phyloP scores from a whole-genome alignment of 805 yeast species.

The Metschnikowia drakensbergensis region DNA sequence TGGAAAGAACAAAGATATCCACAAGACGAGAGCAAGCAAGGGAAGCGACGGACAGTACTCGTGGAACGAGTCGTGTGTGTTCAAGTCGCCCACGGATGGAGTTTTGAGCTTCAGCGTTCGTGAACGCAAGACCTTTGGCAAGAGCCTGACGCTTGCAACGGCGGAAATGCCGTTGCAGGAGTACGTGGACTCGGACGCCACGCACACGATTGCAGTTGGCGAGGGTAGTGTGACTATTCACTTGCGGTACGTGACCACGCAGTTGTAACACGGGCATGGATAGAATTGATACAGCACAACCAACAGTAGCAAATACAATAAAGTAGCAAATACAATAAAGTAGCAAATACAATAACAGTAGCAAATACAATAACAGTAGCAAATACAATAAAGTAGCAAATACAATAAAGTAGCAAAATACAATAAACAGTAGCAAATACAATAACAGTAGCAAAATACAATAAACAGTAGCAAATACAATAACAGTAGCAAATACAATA shows the following conservation, averaged over 20 bases:
- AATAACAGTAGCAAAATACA: too few species aligned
- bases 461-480: too few species aligned
- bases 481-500: too few species aligned
- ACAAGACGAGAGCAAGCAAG: slow-evolving; percentile 60
- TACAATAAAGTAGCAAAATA: too few species aligned
- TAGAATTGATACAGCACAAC: too few species aligned
- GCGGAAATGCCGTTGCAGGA: slow-evolving; percentile 52
- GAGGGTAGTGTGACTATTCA: slow-evolving; percentile 42
- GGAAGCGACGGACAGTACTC: slow-evolving; percentile 40
- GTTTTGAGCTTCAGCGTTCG: slow-evolving; percentile 56
- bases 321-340: too few species aligned
- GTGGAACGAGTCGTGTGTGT: slow-evolving; percentile 64
- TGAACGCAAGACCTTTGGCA: slow-evolving; percentile 70
- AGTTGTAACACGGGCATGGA: slow-evolving; percentile 4
- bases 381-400: too few species aligned
- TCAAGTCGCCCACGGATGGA: slow-evolving; percentile 63
- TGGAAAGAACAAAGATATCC: slow-evolving; percentile 52
- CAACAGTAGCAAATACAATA: too few species aligned
- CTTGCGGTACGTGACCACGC: slow-evolving; percentile 24
- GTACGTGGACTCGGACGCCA: slow-evolving; percentile 43
- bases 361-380: too few species aligned
- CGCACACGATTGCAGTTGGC: slow-evolving; percentile 32
- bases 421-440: too few species aligned
- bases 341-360: too few species aligned
- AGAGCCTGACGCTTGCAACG: slow-evolving; percentile 59